These are phyloP conservation scores for Aphanocladium album DNA, from an alignment of 2,329 filamentous ascomycete species.

Conservation along the genomic window DNA sequence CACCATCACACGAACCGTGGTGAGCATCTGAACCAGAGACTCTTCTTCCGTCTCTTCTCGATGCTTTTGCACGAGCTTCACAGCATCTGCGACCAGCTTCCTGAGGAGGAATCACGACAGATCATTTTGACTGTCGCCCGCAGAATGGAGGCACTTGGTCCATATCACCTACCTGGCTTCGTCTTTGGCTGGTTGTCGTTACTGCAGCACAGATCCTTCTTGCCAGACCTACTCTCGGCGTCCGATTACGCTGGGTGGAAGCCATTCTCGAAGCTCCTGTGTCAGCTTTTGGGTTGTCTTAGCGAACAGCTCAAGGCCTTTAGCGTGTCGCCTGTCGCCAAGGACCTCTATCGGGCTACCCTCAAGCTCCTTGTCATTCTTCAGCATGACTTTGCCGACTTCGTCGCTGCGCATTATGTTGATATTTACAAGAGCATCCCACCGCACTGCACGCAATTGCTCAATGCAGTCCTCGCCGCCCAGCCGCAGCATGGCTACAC, in stretches of 20 bases:
- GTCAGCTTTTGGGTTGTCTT: constrained; percentile 66
- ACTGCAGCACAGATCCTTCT: constrained; percentile 77
- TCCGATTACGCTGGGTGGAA: constrained; percentile 69
- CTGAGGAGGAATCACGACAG: constrained; percentile 58
- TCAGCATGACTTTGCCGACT: constrained; percentile 93
- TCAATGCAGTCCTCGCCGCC: constrained; percentile 82
- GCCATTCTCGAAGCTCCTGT: constrained; percentile 67
- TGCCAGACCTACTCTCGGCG: constrained; percentile 69
- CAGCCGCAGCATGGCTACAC: constrained; percentile 63
- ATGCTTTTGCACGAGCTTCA: constrained; percentile 73
- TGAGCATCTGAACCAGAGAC: constrained; percentile 78
- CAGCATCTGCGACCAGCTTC: constrained; percentile 50
- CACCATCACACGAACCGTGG: constrained; percentile 77
- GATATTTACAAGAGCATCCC: constrained; percentile 77
- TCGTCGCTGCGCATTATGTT: constrained; percentile 81
- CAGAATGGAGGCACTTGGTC: constrained; percentile 69
- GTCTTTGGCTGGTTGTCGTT: constrained; percentile 79
- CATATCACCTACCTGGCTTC: constrained; percentile 74
- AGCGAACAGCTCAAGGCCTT: constrained; percentile 74
- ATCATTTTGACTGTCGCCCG: constrained; percentile 68
- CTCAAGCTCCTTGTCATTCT: constrained; percentile 79
- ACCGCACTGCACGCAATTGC: constrained; percentile 76
- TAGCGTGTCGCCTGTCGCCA: constrained; percentile 63
- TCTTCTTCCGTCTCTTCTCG: constrained; percentile 88
- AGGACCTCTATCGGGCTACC: constrained; percentile 79